These are phyloP conservation scores for Cutaneotrichosporon cavernicola DNA, from an alignment of 1,284 basidiomycete species.

Conservation along the genomic window DNA sequence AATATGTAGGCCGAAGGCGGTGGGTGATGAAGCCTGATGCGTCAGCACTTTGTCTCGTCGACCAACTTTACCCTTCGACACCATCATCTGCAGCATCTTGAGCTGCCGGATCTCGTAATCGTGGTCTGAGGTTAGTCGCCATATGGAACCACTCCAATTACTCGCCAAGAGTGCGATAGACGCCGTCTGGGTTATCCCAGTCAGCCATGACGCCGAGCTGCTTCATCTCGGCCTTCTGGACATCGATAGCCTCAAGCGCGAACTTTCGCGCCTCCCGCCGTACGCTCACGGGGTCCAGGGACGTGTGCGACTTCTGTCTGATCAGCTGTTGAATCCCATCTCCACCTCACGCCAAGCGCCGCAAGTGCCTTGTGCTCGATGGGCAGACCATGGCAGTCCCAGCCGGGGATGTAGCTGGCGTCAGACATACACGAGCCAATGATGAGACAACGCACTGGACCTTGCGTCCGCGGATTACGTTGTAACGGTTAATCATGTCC, in stretches of 20 bases:
- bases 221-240: slow-evolving; percentile 77
- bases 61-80: slow-evolving; percentile 65
- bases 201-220: slow-evolving; percentile 90
- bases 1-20: slow-evolving; percentile 86
- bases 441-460: slow-evolving; percentile 66
- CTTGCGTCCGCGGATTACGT: slow-evolving; percentile 71
- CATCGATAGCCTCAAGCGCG: slow-evolving; percentile 71
- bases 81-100: slow-evolving; percentile 82
- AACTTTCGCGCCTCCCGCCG: slow-evolving; percentile 70
- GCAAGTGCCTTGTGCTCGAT: slow-evolving; percentile 90
- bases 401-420: slow-evolving; percentile 84
- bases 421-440: not conserved
- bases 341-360: slow-evolving; percentile 64
- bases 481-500: slow-evolving; percentile 90
- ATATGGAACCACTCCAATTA: slow-evolving; percentile 7
- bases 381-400: slow-evolving; percentile 98
- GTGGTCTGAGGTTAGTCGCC: slow-evolving; percentile 60
- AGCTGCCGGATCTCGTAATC: slow-evolving; percentile 87
- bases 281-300: slow-evolving; percentile 64
- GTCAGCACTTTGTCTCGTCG: not conserved
- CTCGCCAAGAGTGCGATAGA: slow-evolving; percentile 82
- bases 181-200: slow-evolving; percentile 69
- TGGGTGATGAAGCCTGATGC: slow-evolving; percentile 64
- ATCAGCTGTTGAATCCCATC: not conserved
- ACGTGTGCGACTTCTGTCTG: slow-evolving; percentile 51